Evolutionary conservation across 225 moss, liverwort and hornwort species (phyloP).

Genomic region (Lunularia cruciata): DNA sequence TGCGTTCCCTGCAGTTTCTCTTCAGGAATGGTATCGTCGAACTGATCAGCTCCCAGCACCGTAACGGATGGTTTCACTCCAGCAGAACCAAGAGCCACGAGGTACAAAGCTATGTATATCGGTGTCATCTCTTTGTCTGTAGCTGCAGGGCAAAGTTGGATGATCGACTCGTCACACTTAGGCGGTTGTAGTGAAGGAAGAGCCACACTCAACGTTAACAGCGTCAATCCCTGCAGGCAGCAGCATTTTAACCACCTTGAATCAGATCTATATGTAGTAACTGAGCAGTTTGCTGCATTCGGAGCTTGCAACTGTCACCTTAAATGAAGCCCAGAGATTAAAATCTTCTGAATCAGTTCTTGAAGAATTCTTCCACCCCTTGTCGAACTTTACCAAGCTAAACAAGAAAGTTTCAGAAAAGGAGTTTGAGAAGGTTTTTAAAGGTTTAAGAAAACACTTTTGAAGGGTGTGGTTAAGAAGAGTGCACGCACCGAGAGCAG

Average conservation of each 20-base stretch:
- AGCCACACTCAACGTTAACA: not conserved
- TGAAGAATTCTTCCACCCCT: too few relatives aligned
- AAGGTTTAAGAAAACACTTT: too few relatives aligned
- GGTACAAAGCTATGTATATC: not conserved
- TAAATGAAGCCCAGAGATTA: too few relatives aligned
- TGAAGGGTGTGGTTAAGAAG: too few relatives aligned
- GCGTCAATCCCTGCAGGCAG: constrained; percentile 2
- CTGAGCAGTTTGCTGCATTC: too few relatives aligned
- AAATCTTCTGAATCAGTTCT: too few relatives aligned
- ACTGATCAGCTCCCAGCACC: constrained; percentile 19
- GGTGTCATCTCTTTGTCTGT: not conserved
- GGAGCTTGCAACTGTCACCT: too few relatives aligned
- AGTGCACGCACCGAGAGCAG: constrained; percentile 22
- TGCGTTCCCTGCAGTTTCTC: constrained; percentile 3
- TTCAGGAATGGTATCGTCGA: constrained; percentile 3
- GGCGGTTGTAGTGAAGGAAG: not conserved
- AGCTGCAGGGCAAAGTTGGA: not conserved
- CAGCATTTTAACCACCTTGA: too few relatives aligned
- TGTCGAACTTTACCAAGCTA: too few relatives aligned
- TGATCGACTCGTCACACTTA: not conserved
- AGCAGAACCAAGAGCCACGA: constrained; percentile 17
- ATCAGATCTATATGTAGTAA: too few relatives aligned
- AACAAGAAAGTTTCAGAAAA: too few relatives aligned
- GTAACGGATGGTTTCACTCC: constrained; percentile 12
- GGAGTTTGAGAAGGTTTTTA: too few relatives aligned